Evolutionary conservation across 352 stramenopile genomes (phyloP), one percentile per base, ranked within the genome.

Genomic region (Nothophytophthora sp.): DNA sequence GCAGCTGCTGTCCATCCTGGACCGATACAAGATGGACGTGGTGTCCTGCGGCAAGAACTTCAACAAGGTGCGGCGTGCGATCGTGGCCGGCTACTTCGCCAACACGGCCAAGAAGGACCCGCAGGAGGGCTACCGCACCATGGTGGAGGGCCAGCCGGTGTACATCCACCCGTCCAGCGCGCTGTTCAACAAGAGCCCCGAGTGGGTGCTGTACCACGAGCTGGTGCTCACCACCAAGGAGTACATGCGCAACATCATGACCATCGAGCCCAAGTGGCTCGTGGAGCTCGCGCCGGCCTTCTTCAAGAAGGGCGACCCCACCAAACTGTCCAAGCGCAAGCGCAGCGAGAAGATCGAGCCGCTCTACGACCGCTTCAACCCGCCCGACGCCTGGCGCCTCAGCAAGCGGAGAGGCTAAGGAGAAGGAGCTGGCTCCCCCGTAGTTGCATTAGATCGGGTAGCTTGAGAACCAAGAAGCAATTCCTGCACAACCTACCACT

Each of bases 221-320:
- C 81, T 99, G 27, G 93, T 92, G 51, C 74, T 96, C 55, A 95
- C 86, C n/a, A 93, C 86, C 12, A 96, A 96, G 61, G 97, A 99
- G 63, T 99, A 99, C 80, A 99, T 99, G 98, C 88, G 97, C 54
- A 99, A 99, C 61, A 96, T 99, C 49, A 98, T 99, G 94, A 96
- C 97, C 6, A 99, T 99, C 72, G 96, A 99, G 76, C 91, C 97
- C 16, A 99, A 99, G 65, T 99, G 97, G 97, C 86, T 99, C 15
- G 88, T 99, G 22, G 96, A 99, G 76, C 72, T 99, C 13, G 96
- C 94, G 9, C 95, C 95, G 0, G 90, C 88, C 24, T 98, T 88
- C 58, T 99, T 99, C 73, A 98, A 98, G 70, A 95, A 96, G 57
- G 94, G 96, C 11, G 97, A 99, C 68, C 92, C 96, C 8, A 98